Conservation (phyloP, 768 basidiomycete species). For the Chalciporus pseudorubinellus region DNA sequence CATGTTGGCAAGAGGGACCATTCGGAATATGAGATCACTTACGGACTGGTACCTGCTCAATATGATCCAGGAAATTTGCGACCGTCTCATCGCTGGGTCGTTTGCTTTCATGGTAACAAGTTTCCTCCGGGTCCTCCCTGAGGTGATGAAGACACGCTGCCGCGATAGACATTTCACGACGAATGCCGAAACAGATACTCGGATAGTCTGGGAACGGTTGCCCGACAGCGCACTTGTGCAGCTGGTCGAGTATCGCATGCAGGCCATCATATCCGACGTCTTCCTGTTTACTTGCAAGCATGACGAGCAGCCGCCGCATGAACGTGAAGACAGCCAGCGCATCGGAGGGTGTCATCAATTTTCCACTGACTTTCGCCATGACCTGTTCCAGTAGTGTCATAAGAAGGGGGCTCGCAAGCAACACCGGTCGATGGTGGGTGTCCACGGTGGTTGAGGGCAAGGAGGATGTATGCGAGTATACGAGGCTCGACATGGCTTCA, state of each 20-base stretch:
- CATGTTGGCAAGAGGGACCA: no score
- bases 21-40: no score
- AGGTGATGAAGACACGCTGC: constrained; percentile 35
- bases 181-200: constrained; percentile 39
- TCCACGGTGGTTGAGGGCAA: constrained; percentile 5
- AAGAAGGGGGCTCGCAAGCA: constrained; percentile 68
- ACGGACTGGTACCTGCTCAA: no score
- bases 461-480: constrained; percentile 10
- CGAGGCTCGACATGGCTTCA: constrained; percentile 56
- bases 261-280: constrained; percentile 38
- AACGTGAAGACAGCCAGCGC: constrained; percentile 62
- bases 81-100: no score
- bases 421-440: no score
- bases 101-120: no score
- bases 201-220: constrained; percentile 35
- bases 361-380: constrained; percentile 58
- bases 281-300: constrained; percentile 53
- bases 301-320: constrained; percentile 58
- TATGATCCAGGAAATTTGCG: no score
- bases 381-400: constrained; percentile 81
- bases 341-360: constrained; percentile 56
- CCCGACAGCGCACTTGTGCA: constrained; percentile 26
- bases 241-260: constrained; percentile 30
- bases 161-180: constrained; percentile 45
- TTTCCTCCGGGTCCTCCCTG: constrained; percentile 13